These are phyloP conservation scores for Colletotrichum chrysophilum DNA, from an alignment of 2,329 filamentous ascomycete genomes.

Conservation along the genomic window DNA sequence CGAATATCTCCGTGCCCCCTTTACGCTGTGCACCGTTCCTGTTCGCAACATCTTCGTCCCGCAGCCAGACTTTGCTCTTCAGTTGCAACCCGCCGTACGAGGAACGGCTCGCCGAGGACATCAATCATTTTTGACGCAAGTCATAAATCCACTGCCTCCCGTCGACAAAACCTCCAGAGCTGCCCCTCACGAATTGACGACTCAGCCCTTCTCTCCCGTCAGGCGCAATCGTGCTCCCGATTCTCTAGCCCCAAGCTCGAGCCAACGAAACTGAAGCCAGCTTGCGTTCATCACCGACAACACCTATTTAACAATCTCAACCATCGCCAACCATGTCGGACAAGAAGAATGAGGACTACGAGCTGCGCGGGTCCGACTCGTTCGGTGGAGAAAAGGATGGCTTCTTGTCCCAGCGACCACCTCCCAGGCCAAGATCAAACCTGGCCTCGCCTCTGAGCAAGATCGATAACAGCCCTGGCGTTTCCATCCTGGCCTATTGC, in stretches of 20 bases:
- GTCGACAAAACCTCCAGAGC: neutral
- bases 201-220: neutral
- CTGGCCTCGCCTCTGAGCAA: slow-evolving; percentile 43
- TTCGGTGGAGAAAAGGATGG: slow-evolving; percentile 55
- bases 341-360: slow-evolving; percentile 87
- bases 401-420: slow-evolving; percentile 51
- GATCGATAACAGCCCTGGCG: slow-evolving; percentile 75
- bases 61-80: neutral
- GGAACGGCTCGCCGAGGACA: neutral
- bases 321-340: slow-evolving; percentile 71
- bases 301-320: slow-evolving; percentile 30
- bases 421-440: slow-evolving; percentile 32
- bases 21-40: neutral
- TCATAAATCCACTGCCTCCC: neutral
- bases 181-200: neutral
- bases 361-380: slow-evolving; percentile 72
- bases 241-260: neutral
- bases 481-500: slow-evolving; percentile 91
- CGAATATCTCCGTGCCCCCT: slow-evolving; percentile 5
- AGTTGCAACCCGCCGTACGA: neutral
- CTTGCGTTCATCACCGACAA: slow-evolving; percentile 3
- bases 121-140: neutral
- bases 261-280: neutral
- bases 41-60: neutral
- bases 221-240: neutral